phyloP scores from a whole-genome alignment of 2,329 filamentous ascomycete genomes.

The Exophiala spinifera region DNA sequence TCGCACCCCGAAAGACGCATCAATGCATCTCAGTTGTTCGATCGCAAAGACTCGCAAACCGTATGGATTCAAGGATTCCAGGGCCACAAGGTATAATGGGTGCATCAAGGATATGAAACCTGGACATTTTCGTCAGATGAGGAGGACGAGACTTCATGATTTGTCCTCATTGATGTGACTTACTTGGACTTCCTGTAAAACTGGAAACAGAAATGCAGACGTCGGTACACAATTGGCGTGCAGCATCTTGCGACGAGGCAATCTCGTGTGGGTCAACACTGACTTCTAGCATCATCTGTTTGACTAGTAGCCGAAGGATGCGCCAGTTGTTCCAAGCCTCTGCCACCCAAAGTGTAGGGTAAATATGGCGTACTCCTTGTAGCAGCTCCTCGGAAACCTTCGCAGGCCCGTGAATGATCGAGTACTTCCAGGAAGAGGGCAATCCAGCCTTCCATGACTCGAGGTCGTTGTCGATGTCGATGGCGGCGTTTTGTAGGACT shows the following conservation, averaged over 20 bases:
- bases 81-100: constrained; percentile 8
- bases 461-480: constrained; percentile 17
- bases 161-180: too few species aligned
- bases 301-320: constrained; percentile 4
- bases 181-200: constrained; percentile 9
- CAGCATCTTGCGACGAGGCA: neutral
- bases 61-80: neutral
- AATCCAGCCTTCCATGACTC: constrained; percentile 6
- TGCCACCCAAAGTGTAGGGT: constrained; percentile 13
- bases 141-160: too few species aligned
- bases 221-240: constrained; percentile 7
- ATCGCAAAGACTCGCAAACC: constrained; percentile 4
- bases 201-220: constrained; percentile 8
- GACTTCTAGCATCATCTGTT: constrained; percentile 8
- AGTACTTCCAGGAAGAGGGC: constrained; percentile 9
- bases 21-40: constrained; percentile 8
- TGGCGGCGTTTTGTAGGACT: neutral
- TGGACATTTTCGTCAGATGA: neutral
- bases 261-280: neutral
- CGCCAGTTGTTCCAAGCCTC: constrained; percentile 20
- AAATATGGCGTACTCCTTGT: constrained; percentile 4
- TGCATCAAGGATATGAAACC: constrained; percentile 9
- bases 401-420: neutral
- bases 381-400: neutral
- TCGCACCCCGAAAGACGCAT: constrained; percentile 2